Base-by-base conservation (phyloP, 2,329 filamentous ascomycete genomes). In the Beauveria pseudobassiana region DNA sequence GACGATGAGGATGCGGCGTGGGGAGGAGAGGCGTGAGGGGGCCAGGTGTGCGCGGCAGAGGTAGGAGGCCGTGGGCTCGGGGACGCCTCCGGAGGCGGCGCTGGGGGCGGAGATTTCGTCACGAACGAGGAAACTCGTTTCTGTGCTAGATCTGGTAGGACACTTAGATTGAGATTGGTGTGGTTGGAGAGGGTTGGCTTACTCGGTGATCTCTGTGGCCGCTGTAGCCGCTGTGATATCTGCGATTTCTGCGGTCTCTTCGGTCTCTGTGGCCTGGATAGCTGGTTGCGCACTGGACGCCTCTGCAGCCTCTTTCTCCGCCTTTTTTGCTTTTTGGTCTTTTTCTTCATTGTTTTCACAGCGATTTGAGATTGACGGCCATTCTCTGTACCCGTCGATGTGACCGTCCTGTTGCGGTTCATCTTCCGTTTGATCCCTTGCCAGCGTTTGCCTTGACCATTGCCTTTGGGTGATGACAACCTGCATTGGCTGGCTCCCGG, bases 1-100 rank as follows among this genome's bases (percentile, higher is more conserved):
- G 52, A 98, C 84, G 56, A 99, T 80, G 24, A 99, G 85, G 40
- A 96, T 81, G 18, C 82, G 83, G 46, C 84, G 84, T 1, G 87
- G 82, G 1, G 72, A 56, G 0, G 73, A 45, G 3, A 82, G 73
- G 18, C 66, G 65, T 30, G 71, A 68, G 0, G 84, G 79, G 0
- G 75, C 67, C 16, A 75, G 66, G 5, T 75, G 70, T 2, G 88
- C 79, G 58, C 80, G 79, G 3, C 70, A 59, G n/a, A 91, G 76
- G 73, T 96, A 96, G 52, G 74, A 69, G 0, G 73, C 51, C 1
- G 82, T 82, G 0, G 90, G 85, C 0, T 81, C 69, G 0, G 91
- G 90, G 26, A 87, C 73, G 57, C 83, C 83, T 57, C 83, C 83
- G 0, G 83, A 85, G 4, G 63, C 74, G 7, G 61, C 52, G 65